phyloP scores from a whole-genome alignment of 768 basidiomycete species.

The Amanita fuliginea region DNA sequence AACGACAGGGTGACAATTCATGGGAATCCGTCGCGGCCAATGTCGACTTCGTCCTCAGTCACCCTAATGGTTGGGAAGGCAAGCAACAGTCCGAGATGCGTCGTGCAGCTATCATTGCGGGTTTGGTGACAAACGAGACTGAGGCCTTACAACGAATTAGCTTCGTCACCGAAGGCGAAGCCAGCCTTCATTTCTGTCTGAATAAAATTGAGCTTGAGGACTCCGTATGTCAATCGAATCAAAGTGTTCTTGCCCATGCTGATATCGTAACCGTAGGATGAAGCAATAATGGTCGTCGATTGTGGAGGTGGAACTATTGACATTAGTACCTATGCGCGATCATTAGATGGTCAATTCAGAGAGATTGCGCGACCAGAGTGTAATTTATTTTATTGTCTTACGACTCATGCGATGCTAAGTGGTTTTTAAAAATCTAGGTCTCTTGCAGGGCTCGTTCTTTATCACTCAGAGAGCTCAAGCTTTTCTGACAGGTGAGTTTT shows the following conservation, averaged over 20 bases:
- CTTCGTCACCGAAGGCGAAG: slow-evolving; percentile 46
- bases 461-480: slow-evolving; percentile 1
- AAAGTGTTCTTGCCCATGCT: neutral
- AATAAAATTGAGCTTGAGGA: slow-evolving; percentile 10
- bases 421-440: neutral
- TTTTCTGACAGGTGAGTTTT: neutral
- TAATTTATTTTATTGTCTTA: slow-evolving; percentile 11
- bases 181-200: slow-evolving; percentile 37
- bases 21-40: slow-evolving; percentile 14
- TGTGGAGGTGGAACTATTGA: neutral
- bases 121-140: slow-evolving; percentile 25
- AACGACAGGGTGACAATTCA: slow-evolving; percentile 16
- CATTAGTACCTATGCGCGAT: neutral
- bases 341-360: neutral
- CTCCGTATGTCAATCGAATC: slow-evolving; percentile 10
- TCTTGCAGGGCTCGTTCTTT: slow-evolving; percentile 4
- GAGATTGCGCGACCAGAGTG: neutral
- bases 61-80: slow-evolving; percentile 48
- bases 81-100: slow-evolving; percentile 39
- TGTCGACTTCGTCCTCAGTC: slow-evolving; percentile 30
- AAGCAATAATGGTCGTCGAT: neutral
- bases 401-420: slow-evolving; percentile 7
- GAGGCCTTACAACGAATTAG: slow-evolving; percentile 26
- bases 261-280: neutral
- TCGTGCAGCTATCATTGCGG: slow-evolving; percentile 31